These are phyloP conservation scores for Xerocomellus chrysenteron DNA, from an alignment of 768 basidiomycete genomes.

Conservation along the genomic window DNA sequence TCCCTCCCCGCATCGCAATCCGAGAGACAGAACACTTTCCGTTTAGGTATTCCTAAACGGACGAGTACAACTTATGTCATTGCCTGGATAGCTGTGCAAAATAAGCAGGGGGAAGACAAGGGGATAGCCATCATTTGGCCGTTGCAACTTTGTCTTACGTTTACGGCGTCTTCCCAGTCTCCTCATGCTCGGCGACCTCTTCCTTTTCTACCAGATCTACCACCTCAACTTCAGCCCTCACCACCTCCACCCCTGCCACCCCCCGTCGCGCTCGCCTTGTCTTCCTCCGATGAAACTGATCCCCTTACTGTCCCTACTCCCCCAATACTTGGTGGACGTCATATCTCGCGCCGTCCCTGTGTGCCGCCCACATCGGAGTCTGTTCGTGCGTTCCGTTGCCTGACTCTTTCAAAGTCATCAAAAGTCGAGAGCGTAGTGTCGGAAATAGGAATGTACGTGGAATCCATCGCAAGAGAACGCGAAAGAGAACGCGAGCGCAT, in stretches of 20 bases:
- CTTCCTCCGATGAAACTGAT: slow-evolving; percentile 16
- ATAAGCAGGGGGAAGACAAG: slow-evolving; percentile 79
- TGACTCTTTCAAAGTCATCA: slow-evolving; percentile 52
- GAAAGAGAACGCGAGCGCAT: slow-evolving; percentile 77
- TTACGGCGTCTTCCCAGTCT: slow-evolving; percentile 36
- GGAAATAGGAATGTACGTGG: slow-evolving; percentile 70
- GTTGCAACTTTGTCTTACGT: slow-evolving; percentile 53
- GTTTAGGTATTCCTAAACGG: slow-evolving; percentile 16
- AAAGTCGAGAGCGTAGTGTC: slow-evolving; percentile 53
- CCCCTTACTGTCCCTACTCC: background rate
- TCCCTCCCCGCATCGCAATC: slow-evolving; percentile 2
- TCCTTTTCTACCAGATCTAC: slow-evolving; percentile 60
- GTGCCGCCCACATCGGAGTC: slow-evolving; percentile 39
- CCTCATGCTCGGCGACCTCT: slow-evolving; percentile 43
- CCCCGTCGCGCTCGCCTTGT: slow-evolving; percentile 27
- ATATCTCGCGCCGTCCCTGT: slow-evolving; percentile 35
- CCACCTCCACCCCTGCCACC: slow-evolving; percentile 41
- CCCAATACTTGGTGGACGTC: slow-evolving; percentile 19
- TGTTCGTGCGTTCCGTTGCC: slow-evolving; percentile 44
- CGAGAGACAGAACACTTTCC: slow-evolving; percentile 24
- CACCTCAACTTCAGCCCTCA: slow-evolving; percentile 58
- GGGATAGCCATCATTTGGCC: slow-evolving; percentile 78
- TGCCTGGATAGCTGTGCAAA: slow-evolving; percentile 73
- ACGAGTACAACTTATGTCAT: slow-evolving; percentile 49
- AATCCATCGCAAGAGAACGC: slow-evolving; percentile 70